Evolutionary conservation across 2,329 filamentous ascomycete species (phyloP).

Genomic region (Cryoendolithus antarcticus): DNA sequence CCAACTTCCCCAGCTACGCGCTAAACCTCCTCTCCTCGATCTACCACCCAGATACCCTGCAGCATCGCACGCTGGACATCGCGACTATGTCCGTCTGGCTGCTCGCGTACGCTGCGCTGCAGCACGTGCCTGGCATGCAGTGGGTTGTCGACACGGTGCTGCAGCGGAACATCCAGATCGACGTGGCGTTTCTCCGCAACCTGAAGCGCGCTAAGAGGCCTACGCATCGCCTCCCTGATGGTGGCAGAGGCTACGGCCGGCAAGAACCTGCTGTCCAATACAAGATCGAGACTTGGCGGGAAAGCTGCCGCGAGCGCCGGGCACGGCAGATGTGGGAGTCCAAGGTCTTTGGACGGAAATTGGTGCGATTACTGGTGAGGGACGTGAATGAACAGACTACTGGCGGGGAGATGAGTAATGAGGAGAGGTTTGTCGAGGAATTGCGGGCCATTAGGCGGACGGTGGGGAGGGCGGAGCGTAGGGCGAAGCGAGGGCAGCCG

Average conservation of each 20-base stretch:
- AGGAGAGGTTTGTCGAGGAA: too few species aligned
- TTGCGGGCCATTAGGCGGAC: too few species aligned
- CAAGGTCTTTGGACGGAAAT: slow-evolving; percentile 8
- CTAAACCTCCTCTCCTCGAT: slow-evolving; percentile 20
- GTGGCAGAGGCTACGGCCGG: background rate
- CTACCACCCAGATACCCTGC: slow-evolving; percentile 12
- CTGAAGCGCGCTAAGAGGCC: slow-evolving; percentile 5
- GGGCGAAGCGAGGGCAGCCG: too few species aligned
- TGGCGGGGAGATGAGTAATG: too few species aligned
- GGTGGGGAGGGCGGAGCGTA: too few species aligned
- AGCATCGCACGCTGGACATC: slow-evolving; percentile 15
- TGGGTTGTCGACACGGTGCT: slow-evolving; percentile 20
- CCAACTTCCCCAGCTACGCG: slow-evolving; percentile 11
- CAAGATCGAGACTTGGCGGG: slow-evolving; percentile 3
- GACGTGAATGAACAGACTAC: background rate
- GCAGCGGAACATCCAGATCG: slow-evolving; percentile 16
- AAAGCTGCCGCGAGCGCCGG: slow-evolving; percentile 5
- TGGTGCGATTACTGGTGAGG: slow-evolving; percentile 6
- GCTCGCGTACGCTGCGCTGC: slow-evolving; percentile 15
- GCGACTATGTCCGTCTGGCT: slow-evolving; percentile 21
- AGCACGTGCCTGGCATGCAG: slow-evolving; percentile 12
- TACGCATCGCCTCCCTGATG: background rate
- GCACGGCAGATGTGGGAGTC: slow-evolving; percentile 6
- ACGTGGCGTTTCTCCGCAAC: slow-evolving; percentile 12
- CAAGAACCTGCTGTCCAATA: background rate